These are phyloP conservation scores for Aristolochia fimbriata DNA, from an alignment of 164 flowering plant genomes.

Conservation along the genomic window DNA sequence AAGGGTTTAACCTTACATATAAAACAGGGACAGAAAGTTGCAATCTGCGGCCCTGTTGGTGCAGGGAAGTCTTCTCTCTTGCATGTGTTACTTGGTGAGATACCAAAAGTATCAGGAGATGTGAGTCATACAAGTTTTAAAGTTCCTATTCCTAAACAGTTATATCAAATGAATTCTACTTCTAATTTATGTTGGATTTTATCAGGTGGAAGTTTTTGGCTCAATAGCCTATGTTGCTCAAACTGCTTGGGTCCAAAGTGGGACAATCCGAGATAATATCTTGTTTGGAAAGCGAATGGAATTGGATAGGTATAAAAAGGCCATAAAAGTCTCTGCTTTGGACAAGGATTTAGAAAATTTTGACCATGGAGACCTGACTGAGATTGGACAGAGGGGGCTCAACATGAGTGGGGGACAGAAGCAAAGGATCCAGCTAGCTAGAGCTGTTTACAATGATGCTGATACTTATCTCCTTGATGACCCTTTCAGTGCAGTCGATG, in stretches of 20 bases:
- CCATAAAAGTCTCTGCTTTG: constrained; percentile 61
- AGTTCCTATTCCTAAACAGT: neutral
- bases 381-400: constrained; percentile 87
- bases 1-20: constrained; percentile 33
- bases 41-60: constrained; percentile 89
- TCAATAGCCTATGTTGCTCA: constrained; percentile 81
- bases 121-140: constrained; percentile 30
- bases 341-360: constrained; percentile 66
- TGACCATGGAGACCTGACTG: constrained; percentile 78
- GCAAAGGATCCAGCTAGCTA: constrained; percentile 87
- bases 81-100: constrained; percentile 75
- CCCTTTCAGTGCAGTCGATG: constrained; percentile 96
- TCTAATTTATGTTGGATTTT: neutral
- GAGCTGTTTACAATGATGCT: constrained; percentile 81
- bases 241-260: constrained; percentile 86
- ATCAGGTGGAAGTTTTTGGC: constrained; percentile 54
- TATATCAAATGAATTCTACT: neutral
- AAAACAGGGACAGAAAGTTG: constrained; percentile 50
- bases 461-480: constrained; percentile 90
- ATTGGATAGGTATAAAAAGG: constrained; percentile 35
- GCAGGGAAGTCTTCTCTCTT: constrained; percentile 82
- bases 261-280: constrained; percentile 77
- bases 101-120: constrained; percentile 58
- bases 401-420: constrained; percentile 97
- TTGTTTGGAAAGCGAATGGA: constrained; percentile 73